phyloP scores from a whole-genome alignment of 208 protist species.

The Giardia duodenalis region DNA sequence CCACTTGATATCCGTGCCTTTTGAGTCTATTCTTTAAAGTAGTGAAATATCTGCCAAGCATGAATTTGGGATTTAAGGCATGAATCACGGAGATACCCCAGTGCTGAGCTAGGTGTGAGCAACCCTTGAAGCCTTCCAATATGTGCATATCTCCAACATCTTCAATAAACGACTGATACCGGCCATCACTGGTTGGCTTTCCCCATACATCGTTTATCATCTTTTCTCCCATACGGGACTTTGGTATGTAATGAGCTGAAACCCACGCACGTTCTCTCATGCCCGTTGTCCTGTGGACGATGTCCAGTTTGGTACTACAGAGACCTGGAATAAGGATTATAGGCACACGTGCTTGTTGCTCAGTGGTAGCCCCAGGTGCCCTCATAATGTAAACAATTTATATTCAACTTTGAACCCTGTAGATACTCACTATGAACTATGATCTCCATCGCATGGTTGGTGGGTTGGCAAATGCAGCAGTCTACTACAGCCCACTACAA shows the following conservation, averaged over 20 bases:
- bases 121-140: neutral
- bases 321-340: slow-evolving; percentile 1
- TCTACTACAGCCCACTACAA: too few species aligned
- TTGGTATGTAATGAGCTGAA: neutral
- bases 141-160: neutral
- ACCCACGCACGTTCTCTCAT: neutral
- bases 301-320: neutral
- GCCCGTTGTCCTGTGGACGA: neutral
- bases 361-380: too few species aligned
- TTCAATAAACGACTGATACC: neutral
- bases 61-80: neutral
- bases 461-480: too few species aligned
- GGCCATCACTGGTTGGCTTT: neutral
- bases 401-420: too few species aligned
- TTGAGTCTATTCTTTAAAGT: neutral
- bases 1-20: neutral
- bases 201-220: neutral
- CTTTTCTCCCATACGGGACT: neutral
- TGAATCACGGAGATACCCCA: neutral
- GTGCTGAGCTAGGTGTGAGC: neutral
- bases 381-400: too few species aligned
- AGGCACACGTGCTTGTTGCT: neutral
- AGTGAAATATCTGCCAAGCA: neutral
- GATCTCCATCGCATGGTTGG: too few species aligned
- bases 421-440: too few species aligned